Conservation (phyloP, 2,329 filamentous ascomycete genomes). For the Pseudogymnoascus destructans region DNA sequence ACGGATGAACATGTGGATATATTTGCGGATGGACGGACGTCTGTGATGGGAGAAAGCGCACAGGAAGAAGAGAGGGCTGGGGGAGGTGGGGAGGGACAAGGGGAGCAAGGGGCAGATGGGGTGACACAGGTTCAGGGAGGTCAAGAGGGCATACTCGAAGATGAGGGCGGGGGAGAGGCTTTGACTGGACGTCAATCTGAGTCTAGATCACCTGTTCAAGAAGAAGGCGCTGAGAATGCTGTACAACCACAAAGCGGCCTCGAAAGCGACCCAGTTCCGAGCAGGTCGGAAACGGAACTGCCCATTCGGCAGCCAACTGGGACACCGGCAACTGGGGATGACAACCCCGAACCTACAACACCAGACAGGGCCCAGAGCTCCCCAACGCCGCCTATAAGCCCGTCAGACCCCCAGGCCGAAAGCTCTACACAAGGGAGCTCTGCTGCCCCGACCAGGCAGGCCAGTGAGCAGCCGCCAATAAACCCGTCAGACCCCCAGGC, state of each 20-base stretch:
- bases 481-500: not conserved
- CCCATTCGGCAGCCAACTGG: not conserved
- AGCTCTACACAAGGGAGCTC: not conserved
- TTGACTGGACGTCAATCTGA: not conserved
- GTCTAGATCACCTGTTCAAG: not conserved
- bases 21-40: not conserved
- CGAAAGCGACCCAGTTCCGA: not conserved
- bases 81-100: not conserved
- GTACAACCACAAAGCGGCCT: not conserved
- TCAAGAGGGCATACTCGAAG: not conserved
- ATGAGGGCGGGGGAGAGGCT: not conserved
- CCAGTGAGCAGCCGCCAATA: conserved; percentile 11
- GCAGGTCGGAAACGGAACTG: not conserved
- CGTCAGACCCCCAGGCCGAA: not conserved
- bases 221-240: not conserved
- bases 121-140: not conserved
- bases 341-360: not conserved
- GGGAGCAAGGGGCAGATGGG: not conserved
- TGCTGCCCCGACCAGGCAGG: not conserved
- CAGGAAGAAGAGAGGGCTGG: not conserved
- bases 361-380: not conserved
- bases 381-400: not conserved
- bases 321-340: not conserved
- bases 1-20: not conserved
- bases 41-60: not conserved